Conservation (phyloP, 495 filamentous ascomycete genomes). For the Neurospora cerealis region DNA sequence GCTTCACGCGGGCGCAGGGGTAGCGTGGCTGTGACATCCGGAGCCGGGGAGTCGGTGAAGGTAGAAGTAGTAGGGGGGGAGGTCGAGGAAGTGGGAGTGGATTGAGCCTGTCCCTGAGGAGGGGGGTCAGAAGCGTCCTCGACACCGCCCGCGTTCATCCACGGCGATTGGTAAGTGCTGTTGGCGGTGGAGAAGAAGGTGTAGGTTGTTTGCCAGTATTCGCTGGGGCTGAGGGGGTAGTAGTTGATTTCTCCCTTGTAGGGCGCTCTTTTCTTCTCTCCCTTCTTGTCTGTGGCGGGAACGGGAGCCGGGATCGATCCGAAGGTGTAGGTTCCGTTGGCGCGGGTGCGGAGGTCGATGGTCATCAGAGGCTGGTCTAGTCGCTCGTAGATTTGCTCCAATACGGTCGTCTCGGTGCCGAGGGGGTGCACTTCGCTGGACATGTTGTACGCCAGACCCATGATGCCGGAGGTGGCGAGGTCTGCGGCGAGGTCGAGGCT, state of each 20-base stretch:
- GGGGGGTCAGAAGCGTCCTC: neutral
- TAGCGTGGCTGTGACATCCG: neutral
- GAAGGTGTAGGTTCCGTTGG: slow-evolving; percentile 62
- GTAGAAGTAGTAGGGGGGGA: neutral
- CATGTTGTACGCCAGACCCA: slow-evolving; percentile 22
- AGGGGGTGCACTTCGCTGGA: slow-evolving; percentile 29
- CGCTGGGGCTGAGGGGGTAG: slow-evolving; percentile 48
- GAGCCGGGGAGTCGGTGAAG: neutral
- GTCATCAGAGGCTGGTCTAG: slow-evolving; percentile 50
- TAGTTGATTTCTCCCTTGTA: slow-evolving; percentile 46
- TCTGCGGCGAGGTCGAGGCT: slow-evolving; percentile 20
- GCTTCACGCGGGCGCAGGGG: slow-evolving; percentile 19
- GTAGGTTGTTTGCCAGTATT: slow-evolving; percentile 57
- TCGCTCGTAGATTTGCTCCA: slow-evolving; percentile 51
- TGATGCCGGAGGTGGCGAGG: slow-evolving; percentile 23
- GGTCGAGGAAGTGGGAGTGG: neutral
- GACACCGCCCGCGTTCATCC: slow-evolving; percentile 6
- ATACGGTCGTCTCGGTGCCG: slow-evolving; percentile 48
- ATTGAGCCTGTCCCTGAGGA: neutral
- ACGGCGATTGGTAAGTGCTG: slow-evolving; percentile 23
- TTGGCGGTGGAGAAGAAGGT: slow-evolving; percentile 45
- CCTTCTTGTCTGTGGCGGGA: neutral
- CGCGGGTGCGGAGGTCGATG: slow-evolving; percentile 54
- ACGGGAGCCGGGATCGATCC: slow-evolving; percentile 43
- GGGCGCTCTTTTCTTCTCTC: slow-evolving; percentile 22